Percentiles rank a stretch among this genome's conserved stretches.
phyloP scores from a whole-genome alignment of 2,329 filamentous ascomycete species.

The Corinectria fuckeliana region DNA sequence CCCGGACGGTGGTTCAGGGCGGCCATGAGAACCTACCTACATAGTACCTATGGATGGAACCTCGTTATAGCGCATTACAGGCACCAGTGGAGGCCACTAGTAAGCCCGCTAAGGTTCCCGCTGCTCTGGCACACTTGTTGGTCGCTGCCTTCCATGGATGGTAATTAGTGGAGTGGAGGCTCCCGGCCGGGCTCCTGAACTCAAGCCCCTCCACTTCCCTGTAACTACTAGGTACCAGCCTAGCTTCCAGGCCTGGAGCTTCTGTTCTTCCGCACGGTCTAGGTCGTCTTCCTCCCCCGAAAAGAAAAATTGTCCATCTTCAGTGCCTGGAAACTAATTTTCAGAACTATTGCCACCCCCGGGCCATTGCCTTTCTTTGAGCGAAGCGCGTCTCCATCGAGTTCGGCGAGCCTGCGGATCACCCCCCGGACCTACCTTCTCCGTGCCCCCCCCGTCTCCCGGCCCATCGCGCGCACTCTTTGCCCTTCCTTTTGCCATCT shows the following conservation, averaged over 20 bases:
- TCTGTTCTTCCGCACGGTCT: slow-evolving; percentile 31
- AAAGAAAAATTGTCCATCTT: background rate
- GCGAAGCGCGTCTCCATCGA: background rate
- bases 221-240: too few species aligned
- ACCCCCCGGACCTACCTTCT: background rate
- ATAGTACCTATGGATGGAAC: too few species aligned
- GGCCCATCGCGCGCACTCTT: background rate
- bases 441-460: background rate
- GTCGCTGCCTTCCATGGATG: slow-evolving; percentile 7
- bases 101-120: slow-evolving; percentile 10
- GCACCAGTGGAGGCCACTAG: slow-evolving; percentile 1
- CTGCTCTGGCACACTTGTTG: slow-evolving; percentile 7
- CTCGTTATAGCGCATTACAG: slow-evolving; percentile 9
- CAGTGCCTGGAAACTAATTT: background rate
- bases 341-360: background rate
- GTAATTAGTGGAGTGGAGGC: background rate
- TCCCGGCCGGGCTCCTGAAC: too few species aligned
- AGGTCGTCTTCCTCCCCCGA: background rate
- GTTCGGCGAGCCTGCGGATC: background rate
- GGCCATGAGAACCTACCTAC: slow-evolving; percentile 10
- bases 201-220: background rate
- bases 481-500: background rate
- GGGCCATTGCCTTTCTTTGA: background rate
- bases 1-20: slow-evolving; percentile 7
- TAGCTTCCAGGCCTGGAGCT: slow-evolving; percentile 28